These are phyloP conservation scores for Luvunga scandens DNA, from an alignment of 345 rosid species.

Conservation along the genomic window DNA sequence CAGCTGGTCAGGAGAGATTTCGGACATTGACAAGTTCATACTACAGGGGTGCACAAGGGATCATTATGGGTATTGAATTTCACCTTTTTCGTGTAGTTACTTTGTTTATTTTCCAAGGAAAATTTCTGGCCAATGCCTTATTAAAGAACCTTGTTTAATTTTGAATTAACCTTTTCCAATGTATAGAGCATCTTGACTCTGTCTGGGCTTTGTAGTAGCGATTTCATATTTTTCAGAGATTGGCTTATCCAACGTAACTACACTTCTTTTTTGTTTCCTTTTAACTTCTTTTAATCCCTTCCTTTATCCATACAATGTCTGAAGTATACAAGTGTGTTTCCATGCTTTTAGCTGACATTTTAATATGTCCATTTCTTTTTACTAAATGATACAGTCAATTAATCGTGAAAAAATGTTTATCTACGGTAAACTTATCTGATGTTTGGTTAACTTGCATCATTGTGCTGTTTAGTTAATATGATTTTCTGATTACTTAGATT, in stretches of 20 bases:
- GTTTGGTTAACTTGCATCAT: neutral
- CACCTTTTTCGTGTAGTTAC: neutral
- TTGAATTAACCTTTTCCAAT: neutral
- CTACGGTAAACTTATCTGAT: neutral
- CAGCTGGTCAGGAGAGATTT: constrained; percentile 60
- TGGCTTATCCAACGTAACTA: neutral
- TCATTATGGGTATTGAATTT: constrained; percentile 36
- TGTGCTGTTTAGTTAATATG: neutral
- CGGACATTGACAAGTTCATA: constrained; percentile 55
- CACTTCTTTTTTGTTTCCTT: neutral
- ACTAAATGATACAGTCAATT: neutral
- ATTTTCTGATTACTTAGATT: neutral
- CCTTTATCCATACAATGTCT: neutral
- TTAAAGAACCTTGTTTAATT: neutral
- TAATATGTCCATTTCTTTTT: neutral
- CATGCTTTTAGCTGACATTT: neutral
- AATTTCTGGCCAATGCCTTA: neutral
- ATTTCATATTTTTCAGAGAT: neutral
- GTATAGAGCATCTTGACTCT: neutral
- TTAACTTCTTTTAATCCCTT: neutral
- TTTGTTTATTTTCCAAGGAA: neutral
- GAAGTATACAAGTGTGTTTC: neutral
- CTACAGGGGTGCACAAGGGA: constrained; percentile 52
- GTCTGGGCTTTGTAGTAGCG: neutral
- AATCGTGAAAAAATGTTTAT: neutral